Evolutionary conservation across 768 basidiomycete species (phyloP).

Genomic region (Lactarius hengduanensis): DNA sequence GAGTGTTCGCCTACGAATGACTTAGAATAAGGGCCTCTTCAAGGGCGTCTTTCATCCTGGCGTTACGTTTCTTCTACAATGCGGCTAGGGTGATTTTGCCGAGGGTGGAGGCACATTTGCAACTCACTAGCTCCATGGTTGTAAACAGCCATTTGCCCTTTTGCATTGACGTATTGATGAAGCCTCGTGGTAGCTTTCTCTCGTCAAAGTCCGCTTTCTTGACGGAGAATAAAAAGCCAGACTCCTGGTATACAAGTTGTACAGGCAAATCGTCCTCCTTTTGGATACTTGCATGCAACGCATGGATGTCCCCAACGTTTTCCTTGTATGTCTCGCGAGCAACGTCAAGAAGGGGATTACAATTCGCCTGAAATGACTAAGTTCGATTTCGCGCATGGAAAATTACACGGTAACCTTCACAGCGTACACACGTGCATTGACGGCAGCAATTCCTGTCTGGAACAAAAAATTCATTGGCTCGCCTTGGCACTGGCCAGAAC

Average conservation of each 20-base stretch:
- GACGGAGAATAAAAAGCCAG: constrained; percentile 69
- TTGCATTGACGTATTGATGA: constrained; percentile 63
- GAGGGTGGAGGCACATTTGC: background rate
- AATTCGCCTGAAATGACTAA: constrained; percentile 53
- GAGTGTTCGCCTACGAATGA: constrained; percentile 52
- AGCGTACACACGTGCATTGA: constrained; percentile 86
- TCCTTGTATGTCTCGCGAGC: constrained; percentile 95
- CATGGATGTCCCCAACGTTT: constrained; percentile 84
- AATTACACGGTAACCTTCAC: constrained; percentile 52
- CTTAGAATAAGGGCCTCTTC: constrained; percentile 87
- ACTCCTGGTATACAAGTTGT: constrained; percentile 66
- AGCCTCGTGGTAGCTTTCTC: constrained; percentile 63
- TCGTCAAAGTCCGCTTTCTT: constrained; percentile 66
- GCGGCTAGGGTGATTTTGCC: background rate
- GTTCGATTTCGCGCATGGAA: background rate
- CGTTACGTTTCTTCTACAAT: constrained; percentile 79
- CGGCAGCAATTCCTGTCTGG: constrained; percentile 68
- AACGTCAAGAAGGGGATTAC: constrained; percentile 84
- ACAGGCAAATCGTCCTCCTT: constrained; percentile 66
- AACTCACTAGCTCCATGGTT: constrained; percentile 73
- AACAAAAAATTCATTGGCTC: constrained; percentile 1
- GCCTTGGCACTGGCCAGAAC: background rate
- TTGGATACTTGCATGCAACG: constrained; percentile 56
- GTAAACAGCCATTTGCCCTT: constrained; percentile 76
- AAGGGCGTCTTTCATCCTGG: constrained; percentile 86